Evolutionary conservation across 148 eudicot species (phyloP), one percentile per base, ranked within the genome.

Genomic region (Diospyros lotus): DNA sequence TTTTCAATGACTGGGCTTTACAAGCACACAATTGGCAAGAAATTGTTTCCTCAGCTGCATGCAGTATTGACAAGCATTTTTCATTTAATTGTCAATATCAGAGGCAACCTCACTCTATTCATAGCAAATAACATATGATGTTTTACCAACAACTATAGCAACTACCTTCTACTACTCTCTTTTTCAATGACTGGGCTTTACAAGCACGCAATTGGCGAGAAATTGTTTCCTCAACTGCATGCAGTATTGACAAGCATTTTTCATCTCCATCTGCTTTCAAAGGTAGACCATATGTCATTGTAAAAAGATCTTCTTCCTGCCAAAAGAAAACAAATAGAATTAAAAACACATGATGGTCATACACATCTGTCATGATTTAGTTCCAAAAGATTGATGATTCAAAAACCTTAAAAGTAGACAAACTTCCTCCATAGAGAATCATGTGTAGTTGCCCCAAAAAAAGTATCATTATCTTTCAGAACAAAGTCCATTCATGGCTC

Each of bases 271-370:
- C 92, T 48, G 77, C 90, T 62, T 93, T 90, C 86, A 95, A 79
- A 83, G 92, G 96, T 72, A 92, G 89, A 75, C 97, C 98, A 76
- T 84, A 88, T 50, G 98, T 87, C 93, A 95, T 90, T 9, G 84
- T 88, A 79, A 95, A 90, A 60, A 92, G 64, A 88, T 95, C 98
- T 77, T 95, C 97, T 76, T 95, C 98, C 98, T 95, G 86, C 61
- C 60, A 76, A 71, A 77, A 80, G 60, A 66, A 50, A 63, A 78
- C 51, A 43, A n/a, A 56, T 38, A 17, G 13, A 73, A 73, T 68
- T 66, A 75, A 66, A 74, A 51, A 17, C 71, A 75, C 17, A 71
- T 66, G 39, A 39, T 15, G 14, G 54, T 12, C 65, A 71, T 50
- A 53, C 40, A 44, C 53, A 28, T 28, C 55, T 3, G 28, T 43